Conservation (phyloP, 179 eudicot genomes). For the Camellia oleifera region DNA sequence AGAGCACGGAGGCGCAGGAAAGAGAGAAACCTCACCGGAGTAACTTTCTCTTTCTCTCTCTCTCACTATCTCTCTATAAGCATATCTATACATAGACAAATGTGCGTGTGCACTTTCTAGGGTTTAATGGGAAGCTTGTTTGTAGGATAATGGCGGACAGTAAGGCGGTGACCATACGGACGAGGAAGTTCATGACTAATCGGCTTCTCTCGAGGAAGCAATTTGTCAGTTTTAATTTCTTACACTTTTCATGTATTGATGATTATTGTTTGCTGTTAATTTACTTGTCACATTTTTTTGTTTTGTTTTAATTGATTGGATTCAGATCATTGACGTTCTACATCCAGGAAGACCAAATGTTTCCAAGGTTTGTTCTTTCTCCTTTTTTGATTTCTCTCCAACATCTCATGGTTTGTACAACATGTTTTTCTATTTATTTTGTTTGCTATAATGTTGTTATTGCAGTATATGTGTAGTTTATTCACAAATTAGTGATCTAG, state of each 20-base stretch:
- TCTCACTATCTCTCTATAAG: background rate
- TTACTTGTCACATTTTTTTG: background rate
- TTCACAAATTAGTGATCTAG: too few relatives aligned
- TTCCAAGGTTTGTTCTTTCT: conserved; percentile 30
- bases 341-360: conserved; percentile 48
- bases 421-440: too few relatives aligned
- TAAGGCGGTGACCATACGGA: conserved; percentile 36
- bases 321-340: conserved; percentile 40
- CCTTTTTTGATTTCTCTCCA: background rate
- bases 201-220: conserved; percentile 46
- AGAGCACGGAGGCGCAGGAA: conserved; percentile 7
- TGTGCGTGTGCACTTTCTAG: too few relatives aligned
- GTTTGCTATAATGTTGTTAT: too few relatives aligned
- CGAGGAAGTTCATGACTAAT: conserved; percentile 46
- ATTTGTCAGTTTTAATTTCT: conserved; percentile 26
- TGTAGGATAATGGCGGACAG: conserved; percentile 28
- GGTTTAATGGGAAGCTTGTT: background rate
- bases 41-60: background rate
- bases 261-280: background rate
- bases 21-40: background rate
- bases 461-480: too few relatives aligned
- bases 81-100: too few relatives aligned
- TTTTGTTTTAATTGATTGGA: background rate
- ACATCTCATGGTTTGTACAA: too few relatives aligned
- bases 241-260: background rate